Conservation (phyloP, 805 yeast species). For the Spathaspora passalidarum region DNA sequence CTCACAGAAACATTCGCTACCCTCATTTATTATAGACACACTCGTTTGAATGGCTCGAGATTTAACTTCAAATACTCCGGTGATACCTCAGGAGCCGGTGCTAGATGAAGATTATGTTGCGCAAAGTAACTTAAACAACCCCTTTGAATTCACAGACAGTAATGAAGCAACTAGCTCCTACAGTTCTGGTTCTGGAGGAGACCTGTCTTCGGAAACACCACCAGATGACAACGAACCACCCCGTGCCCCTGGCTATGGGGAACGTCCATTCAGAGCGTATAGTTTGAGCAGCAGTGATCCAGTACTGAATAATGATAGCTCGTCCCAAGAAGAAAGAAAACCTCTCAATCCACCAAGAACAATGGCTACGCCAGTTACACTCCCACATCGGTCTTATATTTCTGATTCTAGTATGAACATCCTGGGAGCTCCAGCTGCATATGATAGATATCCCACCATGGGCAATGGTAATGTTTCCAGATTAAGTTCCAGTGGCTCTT, state of each 20-base stretch:
- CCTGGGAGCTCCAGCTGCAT: slow-evolving; percentile 46
- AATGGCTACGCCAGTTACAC: background rate
- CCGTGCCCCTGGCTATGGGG: background rate
- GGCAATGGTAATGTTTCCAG: slow-evolving; percentile 10
- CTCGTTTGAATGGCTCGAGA: slow-evolving; percentile 5
- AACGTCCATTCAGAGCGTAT: background rate
- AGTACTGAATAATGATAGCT: background rate
- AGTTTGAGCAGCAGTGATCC: background rate
- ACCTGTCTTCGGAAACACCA: background rate
- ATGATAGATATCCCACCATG: slow-evolving; percentile 65
- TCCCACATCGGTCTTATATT: background rate
- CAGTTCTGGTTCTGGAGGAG: slow-evolving; percentile 1
- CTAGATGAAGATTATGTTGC: background rate
- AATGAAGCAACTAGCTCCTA: slow-evolving; percentile 4
- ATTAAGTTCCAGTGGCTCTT: background rate
- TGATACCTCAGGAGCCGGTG: background rate
- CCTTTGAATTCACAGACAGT: slow-evolving; percentile 4
- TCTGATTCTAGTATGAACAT: slow-evolving; percentile 13
- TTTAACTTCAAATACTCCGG: slow-evolving; percentile 5
- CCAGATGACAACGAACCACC: background rate
- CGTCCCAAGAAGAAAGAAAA: background rate
- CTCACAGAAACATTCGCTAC: background rate
- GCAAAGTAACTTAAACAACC: slow-evolving; percentile 1
- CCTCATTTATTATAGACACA: background rate
- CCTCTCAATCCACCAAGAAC: background rate